phyloP scores from a whole-genome alignment of 78 protist genomes.

The Dictyostelium discoideum region DNA sequence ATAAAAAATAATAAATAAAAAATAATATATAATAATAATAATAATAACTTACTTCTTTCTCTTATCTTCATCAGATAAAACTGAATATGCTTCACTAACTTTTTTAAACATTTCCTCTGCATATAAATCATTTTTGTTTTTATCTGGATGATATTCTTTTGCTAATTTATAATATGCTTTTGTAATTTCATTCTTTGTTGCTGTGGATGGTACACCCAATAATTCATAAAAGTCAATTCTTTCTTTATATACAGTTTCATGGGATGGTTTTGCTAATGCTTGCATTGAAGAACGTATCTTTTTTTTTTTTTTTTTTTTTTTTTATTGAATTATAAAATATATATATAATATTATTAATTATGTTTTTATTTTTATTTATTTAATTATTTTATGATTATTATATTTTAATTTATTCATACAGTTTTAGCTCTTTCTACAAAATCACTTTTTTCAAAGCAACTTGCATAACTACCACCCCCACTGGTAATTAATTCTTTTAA shows the following conservation, averaged over 20 bases:
- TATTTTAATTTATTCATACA: neutral
- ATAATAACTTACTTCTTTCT: conserved; percentile 14
- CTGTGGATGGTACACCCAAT: conserved; percentile 18
- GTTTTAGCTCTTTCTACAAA: conserved; percentile 32
- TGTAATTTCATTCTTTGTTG: conserved; percentile 45
- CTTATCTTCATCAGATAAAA: conserved; percentile 48
- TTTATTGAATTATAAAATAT: no score
- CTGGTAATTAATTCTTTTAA: conserved; percentile 3
- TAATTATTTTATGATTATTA: neutral
- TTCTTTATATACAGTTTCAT: neutral
- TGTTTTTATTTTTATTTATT: neutral
- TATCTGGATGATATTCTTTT: conserved; percentile 75
- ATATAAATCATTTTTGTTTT: conserved; percentile 62
- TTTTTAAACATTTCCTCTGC: conserved; percentile 80
- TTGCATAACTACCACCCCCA: neutral
- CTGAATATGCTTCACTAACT: conserved; percentile 75
- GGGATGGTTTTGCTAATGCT: conserved; percentile 16
- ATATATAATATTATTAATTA: no score
- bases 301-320: neutral
- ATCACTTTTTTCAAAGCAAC: conserved; percentile 25
- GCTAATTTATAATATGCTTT: conserved; percentile 75
- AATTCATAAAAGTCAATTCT: conserved; percentile 55
- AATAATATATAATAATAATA: neutral
- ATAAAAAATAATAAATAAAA: neutral
- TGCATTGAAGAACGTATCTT: conserved; percentile 40